A percentile compares a stretch with the other conserved stretches of the same genome.
These are phyloP conservation scores for Chamaecyparis obtusa DNA, from an alignment of 75 land plant genomes.

Conservation along the genomic window DNA sequence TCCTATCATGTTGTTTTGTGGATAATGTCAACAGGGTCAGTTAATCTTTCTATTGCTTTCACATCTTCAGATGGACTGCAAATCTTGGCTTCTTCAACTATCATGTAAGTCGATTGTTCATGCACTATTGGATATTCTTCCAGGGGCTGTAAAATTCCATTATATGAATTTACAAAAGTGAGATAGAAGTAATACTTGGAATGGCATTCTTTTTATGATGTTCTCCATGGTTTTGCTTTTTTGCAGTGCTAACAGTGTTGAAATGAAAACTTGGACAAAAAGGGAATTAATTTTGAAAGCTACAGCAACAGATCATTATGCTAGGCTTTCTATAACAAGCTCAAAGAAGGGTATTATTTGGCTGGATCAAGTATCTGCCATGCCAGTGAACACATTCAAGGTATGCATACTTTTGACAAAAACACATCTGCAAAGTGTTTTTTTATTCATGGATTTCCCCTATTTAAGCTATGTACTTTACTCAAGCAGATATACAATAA, in stretches of 20 bases:
- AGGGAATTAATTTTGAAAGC: slow-evolving; percentile 52
- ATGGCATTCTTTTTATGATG: not conserved
- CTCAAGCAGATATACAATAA: not conserved
- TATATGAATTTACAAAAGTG: not conserved
- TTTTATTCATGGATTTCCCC: not conserved
- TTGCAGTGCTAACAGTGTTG: slow-evolving; percentile 30
- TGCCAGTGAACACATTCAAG: slow-evolving; percentile 90
- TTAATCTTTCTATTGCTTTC: slow-evolving; percentile 59
- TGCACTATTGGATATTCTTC: slow-evolving; percentile 1
- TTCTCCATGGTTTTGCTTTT: slow-evolving; percentile 2
- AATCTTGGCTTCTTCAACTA: slow-evolving; percentile 47
- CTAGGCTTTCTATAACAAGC: slow-evolving; percentile 72
- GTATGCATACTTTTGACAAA: slow-evolving; percentile 26
- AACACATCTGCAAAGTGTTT: not conserved
- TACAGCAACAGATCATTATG: slow-evolving; percentile 45
- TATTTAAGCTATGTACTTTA: not conserved
- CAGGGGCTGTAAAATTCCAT: not conserved
- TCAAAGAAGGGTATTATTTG: slow-evolving; percentile 62
- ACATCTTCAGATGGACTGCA: slow-evolving; percentile 55
- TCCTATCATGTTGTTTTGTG: slow-evolving; percentile 57
- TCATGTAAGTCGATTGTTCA: slow-evolving; percentile 45
- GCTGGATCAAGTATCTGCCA: slow-evolving; percentile 89
- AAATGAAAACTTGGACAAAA: slow-evolving; percentile 61
- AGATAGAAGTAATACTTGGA: not conserved
- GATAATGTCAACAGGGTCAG: slow-evolving; percentile 45